Evolutionary conservation across 2,329 filamentous ascomycete genomes (phyloP), one percentile per base, ranked within the genome.

Genomic region (Clarireedia paspali): DNA sequence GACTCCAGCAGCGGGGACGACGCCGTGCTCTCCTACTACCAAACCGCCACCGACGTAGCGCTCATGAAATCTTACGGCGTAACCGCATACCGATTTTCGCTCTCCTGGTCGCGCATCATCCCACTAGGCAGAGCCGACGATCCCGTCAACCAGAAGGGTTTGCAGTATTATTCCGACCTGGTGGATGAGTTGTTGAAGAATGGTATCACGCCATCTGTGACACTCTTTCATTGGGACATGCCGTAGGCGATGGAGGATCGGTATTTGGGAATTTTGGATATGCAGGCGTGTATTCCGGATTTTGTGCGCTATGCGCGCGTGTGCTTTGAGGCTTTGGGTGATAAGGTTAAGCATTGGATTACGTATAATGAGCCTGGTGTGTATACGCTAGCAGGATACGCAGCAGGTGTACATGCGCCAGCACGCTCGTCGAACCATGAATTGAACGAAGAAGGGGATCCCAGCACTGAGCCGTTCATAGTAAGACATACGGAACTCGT

Each of bases 281-380:
- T 86, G 68, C 76, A 84, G 27, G 88, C 92, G 73, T 94, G 92
- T 70, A 83, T 87, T 1, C 80, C 85, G 54, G 90, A 95, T 72
- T 95, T 84, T 68, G 84, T 88, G 66, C 75, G 85, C 71, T 95
- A 91, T 67, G 87, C 89, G 7, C 82, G 85, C 59, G 76, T 90
- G 47, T 78, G 89, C 66, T 94, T 89, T 74, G 78, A 85, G 68
- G 80, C 83, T 1, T 78, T 94, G 6, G 62, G 63, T 51, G 79
- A 83, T 59, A 85, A 84, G 70, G 88, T 90, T 67, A 89, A 89
- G 75, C 79, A 89, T 73, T 95, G 89, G 89, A 88, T 91, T 69
- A 92, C 88, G 24, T 89, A 91, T 74, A 92, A 92, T 70, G 89
- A 95, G 74, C 89, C 89, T 5, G 92, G 87, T 81, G 92, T 89